phyloP scores from a whole-genome alignment of 202 grass and related monocot species.

The Saccharum hybrid region DNA sequence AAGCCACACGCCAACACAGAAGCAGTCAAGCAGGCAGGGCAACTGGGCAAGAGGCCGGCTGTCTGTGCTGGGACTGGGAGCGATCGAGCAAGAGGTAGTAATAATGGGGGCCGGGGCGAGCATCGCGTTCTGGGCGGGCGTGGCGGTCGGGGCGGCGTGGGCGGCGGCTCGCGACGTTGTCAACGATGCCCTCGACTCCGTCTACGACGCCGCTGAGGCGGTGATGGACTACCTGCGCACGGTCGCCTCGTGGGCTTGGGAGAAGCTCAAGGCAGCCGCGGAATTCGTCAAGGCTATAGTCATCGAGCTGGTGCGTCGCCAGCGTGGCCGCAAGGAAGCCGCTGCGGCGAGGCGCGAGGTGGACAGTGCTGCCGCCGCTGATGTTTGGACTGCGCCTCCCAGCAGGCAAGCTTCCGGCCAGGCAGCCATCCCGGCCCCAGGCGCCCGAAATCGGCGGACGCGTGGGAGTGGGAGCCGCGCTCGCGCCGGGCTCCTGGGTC shows the following conservation, averaged over 20 bases:
- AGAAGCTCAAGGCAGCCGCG: not conserved
- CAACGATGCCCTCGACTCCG: not conserved
- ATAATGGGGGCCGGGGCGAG: not conserved
- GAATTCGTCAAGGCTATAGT: not conserved
- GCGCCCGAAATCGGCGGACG: no score
- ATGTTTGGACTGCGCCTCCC: no score
- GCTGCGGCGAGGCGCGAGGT: not conserved
- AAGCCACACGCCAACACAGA: no score
- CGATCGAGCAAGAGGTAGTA: not conserved
- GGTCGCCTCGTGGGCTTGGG: no score
- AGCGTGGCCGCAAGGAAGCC: not conserved
- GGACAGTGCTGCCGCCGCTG: not conserved
- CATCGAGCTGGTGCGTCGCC: not conserved
- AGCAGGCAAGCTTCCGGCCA: no score
- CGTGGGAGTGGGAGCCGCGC: no score
- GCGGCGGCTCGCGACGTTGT: no score
- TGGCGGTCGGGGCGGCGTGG: not conserved
- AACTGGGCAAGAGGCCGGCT: no score
- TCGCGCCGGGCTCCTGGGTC: no score
- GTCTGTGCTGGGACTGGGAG: no score
- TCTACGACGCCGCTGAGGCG: not conserved
- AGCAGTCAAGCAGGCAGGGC: no score
- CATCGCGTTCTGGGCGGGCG: not conserved
- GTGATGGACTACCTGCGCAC: not conserved
- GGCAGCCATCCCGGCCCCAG: no score